phyloP scores from a whole-genome alignment of 345 rosid genomes.

The Punica granatum region DNA sequence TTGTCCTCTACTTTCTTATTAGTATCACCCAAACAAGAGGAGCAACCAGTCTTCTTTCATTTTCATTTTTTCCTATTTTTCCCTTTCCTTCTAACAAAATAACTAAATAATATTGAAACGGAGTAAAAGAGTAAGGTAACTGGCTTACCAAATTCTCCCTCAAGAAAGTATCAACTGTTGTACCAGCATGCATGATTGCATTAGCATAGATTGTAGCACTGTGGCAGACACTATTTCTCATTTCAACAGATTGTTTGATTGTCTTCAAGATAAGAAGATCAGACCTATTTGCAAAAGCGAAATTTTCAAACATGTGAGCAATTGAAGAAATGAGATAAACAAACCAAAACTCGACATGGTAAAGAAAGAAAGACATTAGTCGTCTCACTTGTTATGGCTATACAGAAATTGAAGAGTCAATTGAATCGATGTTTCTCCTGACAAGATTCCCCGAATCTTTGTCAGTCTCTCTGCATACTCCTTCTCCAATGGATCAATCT shows the following conservation, averaged over 20 bases:
- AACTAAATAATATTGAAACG: background rate
- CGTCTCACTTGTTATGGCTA: slow-evolving; percentile 83
- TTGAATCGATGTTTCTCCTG: slow-evolving; percentile 93
- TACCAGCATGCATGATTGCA: slow-evolving; percentile 99
- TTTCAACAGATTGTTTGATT: slow-evolving; percentile 96
- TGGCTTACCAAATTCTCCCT: slow-evolving; percentile 82
- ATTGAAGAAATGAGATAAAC: background rate
- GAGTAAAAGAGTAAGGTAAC: background rate
- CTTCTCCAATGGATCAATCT: slow-evolving; percentile 55
- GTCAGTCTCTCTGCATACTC: slow-evolving; percentile 74
- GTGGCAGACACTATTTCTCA: slow-evolving; percentile 98
- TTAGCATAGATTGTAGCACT: slow-evolving; percentile 98
- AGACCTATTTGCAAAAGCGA: slow-evolving; percentile 47
- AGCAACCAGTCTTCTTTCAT: background rate
- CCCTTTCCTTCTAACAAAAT: background rate
- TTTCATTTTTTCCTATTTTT: background rate
- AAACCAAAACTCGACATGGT: background rate
- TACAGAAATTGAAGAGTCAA: slow-evolving; percentile 87
- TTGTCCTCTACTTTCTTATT: background rate
- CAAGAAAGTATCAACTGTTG: slow-evolving; percentile 96
- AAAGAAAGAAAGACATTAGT: slow-evolving; percentile 2
- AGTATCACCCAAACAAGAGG: background rate
- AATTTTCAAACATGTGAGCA: slow-evolving; percentile 2
- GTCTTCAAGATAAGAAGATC: slow-evolving; percentile 92
- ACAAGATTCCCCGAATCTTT: slow-evolving; percentile 82